Evolutionary conservation across 2,329 filamentous ascomycete species (phyloP), one percentile per base, ranked within the genome.

Genomic region (Bipolaris oryzae): DNA sequence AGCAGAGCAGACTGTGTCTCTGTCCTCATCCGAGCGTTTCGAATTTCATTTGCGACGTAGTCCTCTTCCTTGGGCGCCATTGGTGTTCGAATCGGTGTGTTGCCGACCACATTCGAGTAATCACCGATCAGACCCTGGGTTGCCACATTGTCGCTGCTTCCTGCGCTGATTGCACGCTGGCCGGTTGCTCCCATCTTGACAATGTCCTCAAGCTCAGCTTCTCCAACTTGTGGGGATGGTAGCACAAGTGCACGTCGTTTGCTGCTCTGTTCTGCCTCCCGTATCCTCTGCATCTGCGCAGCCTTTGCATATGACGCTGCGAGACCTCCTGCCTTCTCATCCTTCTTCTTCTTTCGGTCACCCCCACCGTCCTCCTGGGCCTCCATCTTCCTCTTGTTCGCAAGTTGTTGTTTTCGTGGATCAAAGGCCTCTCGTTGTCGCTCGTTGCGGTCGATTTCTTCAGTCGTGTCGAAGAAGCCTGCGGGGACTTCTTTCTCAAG

Each of bases 141-240:
- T 50, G 91, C 87, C 71, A 92, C 87, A 62, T 93, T 96, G 57
- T 96, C 92, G 73, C 90, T 90, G 50, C 87, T 87, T 42, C 86
- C 85, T 4, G 91, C 91, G 74, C 90, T 82, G 69, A 88, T 92
- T 41, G 95, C 95, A 49, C 89, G 88, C 71, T 97, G 92, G 35
- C 94, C 95, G 58, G 92, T 86, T 85, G 96, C 90, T 42, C 95
- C 94, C 92, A 98, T 96, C 81, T 99, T 99, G 63, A 99, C 92
- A 70, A 99, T 98, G 65, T 97, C 93, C 72, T 99, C 95, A 57
- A 99, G 82, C 77, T 99, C 95, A 41, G 87, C 85, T 71, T 99
- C 95, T 75, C 91, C 89, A 68, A 99, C 92, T 78, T 99, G 95
- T 7, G 95, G 95, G 21, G 90, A 82, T 7, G 95, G 95, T 23